phyloP scores from a whole-genome alignment of 495 filamentous ascomycete genomes.

The Chaetomidium leptoderma region DNA sequence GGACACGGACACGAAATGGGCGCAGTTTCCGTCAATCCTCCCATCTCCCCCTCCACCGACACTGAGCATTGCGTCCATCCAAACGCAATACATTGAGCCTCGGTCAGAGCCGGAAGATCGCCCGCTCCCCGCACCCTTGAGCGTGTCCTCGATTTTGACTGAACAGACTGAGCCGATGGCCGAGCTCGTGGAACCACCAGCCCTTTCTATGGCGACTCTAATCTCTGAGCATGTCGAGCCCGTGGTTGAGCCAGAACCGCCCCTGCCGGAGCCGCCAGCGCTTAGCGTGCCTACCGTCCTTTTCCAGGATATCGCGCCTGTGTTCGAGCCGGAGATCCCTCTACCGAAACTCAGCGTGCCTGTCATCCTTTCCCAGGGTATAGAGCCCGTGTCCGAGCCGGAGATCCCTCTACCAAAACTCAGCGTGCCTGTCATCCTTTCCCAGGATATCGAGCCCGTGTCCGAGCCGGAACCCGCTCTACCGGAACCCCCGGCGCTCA shows the following conservation, averaged over 20 bases:
- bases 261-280: slow-evolving; percentile 15
- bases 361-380: slow-evolving; percentile 25
- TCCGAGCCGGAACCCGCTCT: slow-evolving; percentile 23
- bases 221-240: slow-evolving; percentile 31
- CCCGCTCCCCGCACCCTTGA: slow-evolving; percentile 15
- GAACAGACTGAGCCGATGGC: slow-evolving; percentile 25
- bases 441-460: slow-evolving; percentile 26
- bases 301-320: slow-evolving; percentile 28
- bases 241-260: slow-evolving; percentile 19
- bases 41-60: slow-evolving; percentile 30
- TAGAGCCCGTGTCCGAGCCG: slow-evolving; percentile 28
- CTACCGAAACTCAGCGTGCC: slow-evolving; percentile 21
- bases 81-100: slow-evolving; percentile 32
- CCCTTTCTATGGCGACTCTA: slow-evolving; percentile 26
- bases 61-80: slow-evolving; percentile 29
- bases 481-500: slow-evolving; percentile 15
- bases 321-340: slow-evolving; percentile 22
- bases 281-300: slow-evolving; percentile 24
- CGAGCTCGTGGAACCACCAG: slow-evolving; percentile 21
- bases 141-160: slow-evolving; percentile 17
- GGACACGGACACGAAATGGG: slow-evolving; percentile 44
- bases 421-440: slow-evolving; percentile 29
- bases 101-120: slow-evolving; percentile 9
- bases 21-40: slow-evolving; percentile 46
- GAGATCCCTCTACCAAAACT: slow-evolving; percentile 17